These are phyloP conservation scores for Penicillium sp. DNA, from an alignment of 2,329 filamentous ascomycete species.

Conservation along the genomic window DNA sequence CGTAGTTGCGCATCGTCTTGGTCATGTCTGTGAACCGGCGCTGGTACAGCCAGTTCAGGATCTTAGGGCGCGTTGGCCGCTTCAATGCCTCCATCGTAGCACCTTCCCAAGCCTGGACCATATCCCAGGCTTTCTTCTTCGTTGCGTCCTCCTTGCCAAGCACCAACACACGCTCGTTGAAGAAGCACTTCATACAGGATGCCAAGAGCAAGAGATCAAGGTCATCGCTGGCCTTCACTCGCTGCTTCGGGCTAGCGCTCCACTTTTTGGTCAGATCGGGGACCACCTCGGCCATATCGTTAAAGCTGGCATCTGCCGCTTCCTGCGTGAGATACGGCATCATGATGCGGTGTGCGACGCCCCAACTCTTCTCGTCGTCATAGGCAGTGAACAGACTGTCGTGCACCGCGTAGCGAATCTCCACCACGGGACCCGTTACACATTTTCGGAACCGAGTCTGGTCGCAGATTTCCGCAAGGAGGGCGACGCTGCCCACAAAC, in stretches of 20 bases:
- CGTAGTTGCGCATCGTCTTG: conserved; percentile 56
- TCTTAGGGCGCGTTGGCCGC: conserved; percentile 51
- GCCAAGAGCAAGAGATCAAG: conserved; percentile 57
- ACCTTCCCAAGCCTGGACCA: conserved; percentile 53
- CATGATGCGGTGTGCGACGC: conserved; percentile 56
- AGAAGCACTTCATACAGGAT: conserved; percentile 51
- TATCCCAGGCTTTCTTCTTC: conserved; percentile 1
- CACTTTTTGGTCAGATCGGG: conserved; percentile 53
- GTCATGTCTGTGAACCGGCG: conserved; percentile 56
- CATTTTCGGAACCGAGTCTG: conserved; percentile 59
- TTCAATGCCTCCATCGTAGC: conserved; percentile 57
- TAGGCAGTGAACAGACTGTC: conserved; percentile 66
- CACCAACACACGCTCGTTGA: conserved; percentile 50
- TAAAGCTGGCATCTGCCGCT: conserved; percentile 42
- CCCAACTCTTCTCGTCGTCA: conserved; percentile 56
- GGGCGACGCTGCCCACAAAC: conserved; percentile 52
- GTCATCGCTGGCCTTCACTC: conserved; percentile 49
- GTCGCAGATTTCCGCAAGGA: conserved; percentile 65
- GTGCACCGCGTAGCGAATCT: conserved; percentile 59
- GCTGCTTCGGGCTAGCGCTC: conserved; percentile 42
- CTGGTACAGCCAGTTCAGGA: conserved; percentile 55
- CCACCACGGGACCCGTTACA: conserved; percentile 52
- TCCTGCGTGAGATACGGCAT: conserved; percentile 47
- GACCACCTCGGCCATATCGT: conserved; percentile 50
- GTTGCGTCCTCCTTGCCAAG: conserved; percentile 30